Evolutionary conservation across 2,329 filamentous ascomycete genomes (phyloP), one percentile per base, ranked within the genome.

Genomic region (Trichoderma sp.): DNA sequence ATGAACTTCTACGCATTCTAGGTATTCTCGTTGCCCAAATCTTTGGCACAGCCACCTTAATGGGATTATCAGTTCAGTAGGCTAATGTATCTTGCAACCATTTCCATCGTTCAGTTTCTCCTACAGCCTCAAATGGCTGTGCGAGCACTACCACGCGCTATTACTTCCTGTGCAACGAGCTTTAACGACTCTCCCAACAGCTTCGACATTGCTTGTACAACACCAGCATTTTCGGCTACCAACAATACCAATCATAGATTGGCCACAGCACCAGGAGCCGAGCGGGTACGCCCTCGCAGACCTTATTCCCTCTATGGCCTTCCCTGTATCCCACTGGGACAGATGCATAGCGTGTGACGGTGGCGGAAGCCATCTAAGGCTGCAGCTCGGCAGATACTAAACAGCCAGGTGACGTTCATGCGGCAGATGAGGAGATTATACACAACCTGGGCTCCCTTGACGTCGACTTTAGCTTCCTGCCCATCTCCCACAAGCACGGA

Each of bases 71-170:
- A 24, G 21, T 5, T 19, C 8, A 6, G 21, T 37, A 10, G 4
- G 24, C 13, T 11, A 27, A n/a, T 27, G 10, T 2, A 21, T 19
- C 55, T 35, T 27, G 8, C 16, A 55, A 29, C 14, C 40, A 37
- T n/a, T 47, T 19, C 58, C 21, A n/a, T 33, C 29, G 7, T 59
- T 57, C 40, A 59, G 58, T 29, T 59, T 11, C n/a, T 58, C 43
- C 27, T 52, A 4, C 14, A 55, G 29, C 53, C 31, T 58, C 55
- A 27, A 40, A 24, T 43, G 8, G 8, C 33, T 37, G 43, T 68
- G 29, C 47, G 57, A 56, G 43, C 29, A 21, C 57, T 27, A 68
- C 43, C 57, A 68, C 33, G 58, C 57, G 33, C 65, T 56, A 68
- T 68, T 47, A 61, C 2, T 61, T 24, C n/a, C 57, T 31, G 65